phyloP scores from a whole-genome alignment of 352 stramenopile genomes.

The Globisporangium rhizosaccharum region DNA sequence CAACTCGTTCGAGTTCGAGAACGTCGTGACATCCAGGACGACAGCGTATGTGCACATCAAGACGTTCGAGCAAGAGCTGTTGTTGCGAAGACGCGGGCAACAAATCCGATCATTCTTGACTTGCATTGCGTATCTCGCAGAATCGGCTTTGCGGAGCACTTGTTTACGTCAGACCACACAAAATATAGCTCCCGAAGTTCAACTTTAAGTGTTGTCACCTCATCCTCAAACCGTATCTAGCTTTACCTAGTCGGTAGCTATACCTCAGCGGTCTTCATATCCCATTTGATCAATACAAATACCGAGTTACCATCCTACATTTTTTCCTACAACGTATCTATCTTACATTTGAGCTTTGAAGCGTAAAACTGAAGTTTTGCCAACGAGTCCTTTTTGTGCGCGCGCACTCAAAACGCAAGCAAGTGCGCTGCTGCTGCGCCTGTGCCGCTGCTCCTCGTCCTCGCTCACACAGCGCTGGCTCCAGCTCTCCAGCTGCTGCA shows the following conservation, averaged over 20 bases:
- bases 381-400: not conserved
- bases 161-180: not conserved
- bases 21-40: not conserved
- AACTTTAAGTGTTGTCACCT: not conserved
- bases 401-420: slow-evolving; percentile 15
- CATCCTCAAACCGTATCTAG: too few species aligned
- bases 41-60: not conserved
- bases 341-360: too few species aligned
- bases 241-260: too few species aligned
- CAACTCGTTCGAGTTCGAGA: too few species aligned
- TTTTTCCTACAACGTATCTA: too few species aligned
- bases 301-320: too few species aligned
- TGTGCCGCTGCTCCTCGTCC: too few species aligned
- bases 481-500: not conserved
- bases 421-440: too few species aligned
- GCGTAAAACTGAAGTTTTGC: slow-evolving; percentile 11
- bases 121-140: not conserved
- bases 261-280: not conserved
- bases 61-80: not conserved
- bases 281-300: not conserved
- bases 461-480: too few species aligned
- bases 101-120: not conserved
- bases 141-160: not conserved
- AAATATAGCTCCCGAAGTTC: not conserved
- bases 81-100: not conserved